A percentile compares a stretch with the other conserved stretches of the same genome.
Conservation (phyloP, 768 basidiomycete genomes). For the Hypsizygus marmoreus region DNA sequence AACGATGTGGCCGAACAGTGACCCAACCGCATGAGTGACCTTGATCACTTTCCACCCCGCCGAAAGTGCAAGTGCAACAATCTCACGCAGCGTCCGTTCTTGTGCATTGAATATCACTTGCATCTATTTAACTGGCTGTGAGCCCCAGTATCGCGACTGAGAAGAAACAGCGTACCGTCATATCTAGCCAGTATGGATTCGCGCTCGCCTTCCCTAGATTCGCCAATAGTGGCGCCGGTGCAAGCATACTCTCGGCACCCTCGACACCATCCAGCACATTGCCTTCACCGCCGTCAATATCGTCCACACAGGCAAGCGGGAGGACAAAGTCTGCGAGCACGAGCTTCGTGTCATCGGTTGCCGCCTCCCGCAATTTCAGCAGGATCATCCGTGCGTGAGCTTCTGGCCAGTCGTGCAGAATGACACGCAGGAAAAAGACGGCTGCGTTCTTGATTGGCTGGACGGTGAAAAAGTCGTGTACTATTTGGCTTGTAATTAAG, state of each 20-base stretch:
- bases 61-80: constrained; percentile 50
- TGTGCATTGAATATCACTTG: constrained; percentile 67
- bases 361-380: constrained; percentile 45
- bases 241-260: constrained; percentile 54
- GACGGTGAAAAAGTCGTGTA: constrained; percentile 75
- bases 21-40: constrained; percentile 59
- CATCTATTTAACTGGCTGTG: constrained; percentile 49
- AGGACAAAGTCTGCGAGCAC: constrained; percentile 74
- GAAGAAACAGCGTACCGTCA: constrained; percentile 46
- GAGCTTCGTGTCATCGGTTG: constrained; percentile 55
- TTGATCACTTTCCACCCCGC: constrained; percentile 65
- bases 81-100: constrained; percentile 70
- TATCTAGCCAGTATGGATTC: constrained; percentile 71
- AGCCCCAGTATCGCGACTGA: neutral
- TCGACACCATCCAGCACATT: constrained; percentile 42
- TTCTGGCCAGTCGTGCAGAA: constrained; percentile 83
- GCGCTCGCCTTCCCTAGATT: constrained; percentile 76
- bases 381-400: constrained; percentile 49
- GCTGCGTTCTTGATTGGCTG: constrained; percentile 57
- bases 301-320: constrained; percentile 68
- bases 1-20: constrained; percentile 70
- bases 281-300: constrained; percentile 17
- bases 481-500: constrained; percentile 37
- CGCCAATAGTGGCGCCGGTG: constrained; percentile 63
- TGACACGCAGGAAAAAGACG: constrained; percentile 69